Evolutionary conservation across 129 eudicot species (phyloP), one percentile per base, ranked within the genome.

Genomic region (Lactuca saligna): DNA sequence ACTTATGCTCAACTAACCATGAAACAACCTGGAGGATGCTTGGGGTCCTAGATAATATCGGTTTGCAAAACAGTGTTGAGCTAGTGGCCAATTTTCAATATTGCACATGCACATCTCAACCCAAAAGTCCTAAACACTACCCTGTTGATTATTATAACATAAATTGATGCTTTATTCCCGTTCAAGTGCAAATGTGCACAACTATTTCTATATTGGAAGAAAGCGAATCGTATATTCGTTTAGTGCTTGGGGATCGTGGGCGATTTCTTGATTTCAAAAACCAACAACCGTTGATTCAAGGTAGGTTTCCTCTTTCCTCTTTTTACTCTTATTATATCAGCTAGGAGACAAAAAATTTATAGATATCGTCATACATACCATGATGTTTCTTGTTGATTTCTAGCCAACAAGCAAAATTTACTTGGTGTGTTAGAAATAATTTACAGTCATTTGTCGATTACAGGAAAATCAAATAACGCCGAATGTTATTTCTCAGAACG

Each of bases 211-310:
- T 2, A 4, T 57, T 31, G 62, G 35, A 57, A 39, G 62, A 29
- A 29, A 57, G 39, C 15, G 7, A 57, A 17, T 57, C 6, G 3
- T 9, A 57, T 54, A 16, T 17, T 33, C 37, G 3, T 29, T 57
- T 29, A 29, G 62, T 57, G 62, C 35, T 57, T 17, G 62, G 14
- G 62, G 35, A 8, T 57, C 6, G 39, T 57, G 63, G 63, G 37
- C 6, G 15, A 3, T 1, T 12, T 29, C 9, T 31, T 25, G 8
- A 32, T 57, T 39, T 57, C 63, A 57, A 57, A 57, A 57, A 57
- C 63, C 63, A 57, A 10, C 16, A 57, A 3, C 38, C 58, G 31
- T 1, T 3, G 16, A 4, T 8, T 57, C 29, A 37, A 17, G 8
- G n/a, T 25, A 25, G 62, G 35, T 57, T 20, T 25, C 11, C 38